Conservation (phyloP, 441 rosid species). For the Erodium chrysanthum region DNA sequence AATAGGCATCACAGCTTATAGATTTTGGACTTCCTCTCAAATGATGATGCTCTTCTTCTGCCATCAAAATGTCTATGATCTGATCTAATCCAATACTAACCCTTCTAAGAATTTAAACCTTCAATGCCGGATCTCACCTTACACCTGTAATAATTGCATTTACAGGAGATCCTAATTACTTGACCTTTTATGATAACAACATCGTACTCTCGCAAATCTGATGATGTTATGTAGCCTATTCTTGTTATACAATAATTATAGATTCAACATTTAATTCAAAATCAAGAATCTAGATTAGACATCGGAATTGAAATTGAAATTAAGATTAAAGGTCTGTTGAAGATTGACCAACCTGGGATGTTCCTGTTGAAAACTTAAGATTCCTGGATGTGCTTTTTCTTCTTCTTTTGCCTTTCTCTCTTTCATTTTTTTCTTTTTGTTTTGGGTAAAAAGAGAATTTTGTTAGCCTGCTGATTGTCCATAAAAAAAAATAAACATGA, state of each 20-base stretch:
- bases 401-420: no score
- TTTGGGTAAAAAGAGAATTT: no score
- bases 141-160: no score
- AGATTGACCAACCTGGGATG: background rate
- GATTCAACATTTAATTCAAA: background rate
- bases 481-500: background rate
- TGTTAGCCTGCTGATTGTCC: background rate
- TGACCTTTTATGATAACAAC: no score
- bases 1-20: slow-evolving; percentile 41
- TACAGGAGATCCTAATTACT: no score
- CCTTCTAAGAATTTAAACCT: background rate
- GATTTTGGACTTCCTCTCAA: slow-evolving; percentile 20
- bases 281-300: no score
- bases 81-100: background rate
- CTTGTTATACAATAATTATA: background rate
- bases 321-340: background rate
- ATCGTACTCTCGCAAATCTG: background rate
- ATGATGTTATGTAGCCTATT: background rate
- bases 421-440: no score
- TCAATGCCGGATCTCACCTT: background rate
- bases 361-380: background rate
- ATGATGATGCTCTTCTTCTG: background rate
- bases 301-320: background rate
- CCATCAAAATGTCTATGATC: slow-evolving; percentile 16
- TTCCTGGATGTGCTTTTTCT: no score